Evolutionary conservation across 352 stramenopile species (phyloP), one percentile per base, ranked within the genome.

Genomic region (Globisporangium radiosum): DNA sequence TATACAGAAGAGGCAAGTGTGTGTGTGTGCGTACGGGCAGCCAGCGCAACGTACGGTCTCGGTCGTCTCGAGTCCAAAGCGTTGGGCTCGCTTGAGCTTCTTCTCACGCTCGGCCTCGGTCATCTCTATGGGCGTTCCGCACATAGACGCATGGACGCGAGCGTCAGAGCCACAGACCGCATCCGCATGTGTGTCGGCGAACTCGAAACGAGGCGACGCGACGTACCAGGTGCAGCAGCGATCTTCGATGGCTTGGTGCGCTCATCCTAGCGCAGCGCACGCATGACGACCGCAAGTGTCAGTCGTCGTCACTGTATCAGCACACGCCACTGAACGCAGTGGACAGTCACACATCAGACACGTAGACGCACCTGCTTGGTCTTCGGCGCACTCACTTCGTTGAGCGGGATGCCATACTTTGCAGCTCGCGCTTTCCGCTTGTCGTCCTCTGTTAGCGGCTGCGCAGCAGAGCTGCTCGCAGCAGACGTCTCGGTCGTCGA

Each of bases 211-310:
- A 38, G 5, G 33, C 11, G 25, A 37, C 19, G 53, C 14, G 13
- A 62, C 64, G 37, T 56, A 82, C 71, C 71, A 13, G 37, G 25
- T 56, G 63, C 64, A 48, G 60, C 67, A 14, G 70, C 70, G 45
- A 90, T 66, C 19, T 92, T 75, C 64, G 92, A 94, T 25, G 83
- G 81, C 75, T 94, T 92, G 5, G 83, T 79, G 38, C 85, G 85
- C 45, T 90, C 74, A 53, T 66, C 75, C 81, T 91, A 54, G 38
- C 11, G 7, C 11, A 11, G n/a, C 45, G 13, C 17, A 5, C 45
- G 17, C 8, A n/a, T 37, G 44, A 50, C n/a, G 3, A 3, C 11
- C 15, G 8, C 19, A 7, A 50, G 45, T n/a, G 45, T 50, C 45
- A 50, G 45, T 43, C 17, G 44, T 40, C 45, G n/a, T n/a, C 15